These are phyloP conservation scores for Prunus salicina DNA, from an alignment of 306 rosid species.

Conservation along the genomic window DNA sequence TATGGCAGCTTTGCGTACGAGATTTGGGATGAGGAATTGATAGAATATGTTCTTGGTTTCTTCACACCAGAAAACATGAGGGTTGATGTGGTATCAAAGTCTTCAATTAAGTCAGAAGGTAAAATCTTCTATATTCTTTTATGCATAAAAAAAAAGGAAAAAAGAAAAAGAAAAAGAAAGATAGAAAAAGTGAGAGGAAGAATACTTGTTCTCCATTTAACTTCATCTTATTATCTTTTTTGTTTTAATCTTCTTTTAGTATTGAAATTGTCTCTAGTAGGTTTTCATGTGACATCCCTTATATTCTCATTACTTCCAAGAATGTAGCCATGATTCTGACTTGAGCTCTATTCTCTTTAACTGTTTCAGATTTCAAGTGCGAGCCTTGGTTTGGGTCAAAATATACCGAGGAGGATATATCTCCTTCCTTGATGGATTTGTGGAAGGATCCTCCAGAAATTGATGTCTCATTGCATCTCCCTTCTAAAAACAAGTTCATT, in stretches of 20 bases:
- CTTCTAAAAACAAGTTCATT: slow-evolving; percentile 85
- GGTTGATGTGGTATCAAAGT: slow-evolving; percentile 74
- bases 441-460: slow-evolving; percentile 82
- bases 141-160: not conserved
- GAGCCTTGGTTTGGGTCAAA: slow-evolving; percentile 97
- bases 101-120: slow-evolving; percentile 58
- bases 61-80: slow-evolving; percentile 94
- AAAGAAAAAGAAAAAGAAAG: not conserved
- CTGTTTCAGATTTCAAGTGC: slow-evolving; percentile 51
- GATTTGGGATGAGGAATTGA: slow-evolving; percentile 74
- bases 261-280: not conserved
- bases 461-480: slow-evolving; percentile 75
- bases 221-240: not conserved
- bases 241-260: not conserved
- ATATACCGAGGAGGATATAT: slow-evolving; percentile 68
- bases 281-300: not conserved
- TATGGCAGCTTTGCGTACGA: slow-evolving; percentile 75
- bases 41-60: slow-evolving; percentile 67
- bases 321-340: not conserved
- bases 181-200: not conserved
- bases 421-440: slow-evolving; percentile 58
- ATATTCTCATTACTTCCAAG: not conserved
- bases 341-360: not conserved
- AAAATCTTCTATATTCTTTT: not conserved
- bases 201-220: no score